Base-by-base conservation (phyloP, 176 grass and related monocot species). In the Rhynchospora pubera region DNA sequence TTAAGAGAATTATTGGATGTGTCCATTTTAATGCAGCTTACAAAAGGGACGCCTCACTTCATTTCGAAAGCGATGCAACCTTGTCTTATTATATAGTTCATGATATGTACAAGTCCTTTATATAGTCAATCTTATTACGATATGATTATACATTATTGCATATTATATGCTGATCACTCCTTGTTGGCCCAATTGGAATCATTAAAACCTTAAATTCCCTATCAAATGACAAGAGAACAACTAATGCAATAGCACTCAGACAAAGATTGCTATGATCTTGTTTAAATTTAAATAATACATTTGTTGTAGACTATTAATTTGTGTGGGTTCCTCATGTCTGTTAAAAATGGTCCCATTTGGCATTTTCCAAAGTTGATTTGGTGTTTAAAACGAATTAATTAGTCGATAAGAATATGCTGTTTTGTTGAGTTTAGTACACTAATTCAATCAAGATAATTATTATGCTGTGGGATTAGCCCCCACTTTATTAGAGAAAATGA, bases 261-360 rank as follows among this genome's bases (percentile, higher is more conserved):
- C 79, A 82, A 81, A 66, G 79, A 82, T 82, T 82, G 60, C 59
- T 46, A 81, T 57, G n/a, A 65, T 62, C 61, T 67, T 50, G 46
- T 28, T 63, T 24, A 65, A 52, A 48, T 64, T 82, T 66, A 50
- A 75, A 61, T 11, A 43, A 79, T 61, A 18, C 0, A 59, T 61
- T 79, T 61, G 28, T 79, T 57, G 9, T 34, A 79, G 28, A 7
- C 18, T 28, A 82, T 52, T 74, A 26, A 51, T 50, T 65, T 53
- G 34, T 23, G 79, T 82, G 79, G 79, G 79, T 22, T 53, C 79
- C 60, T 5, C 11, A 65, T 82, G 34, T 47, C 57, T 80, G 24
- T 62, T 64, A 52, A 80, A 47, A 52, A 82, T 82, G 58, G 57
- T 65, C 22, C 59, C 19, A 79, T 50, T 81, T 81, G 79, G 21